Conservation (phyloP, 148 eudicot species). For the Rhododendron henanense region DNA sequence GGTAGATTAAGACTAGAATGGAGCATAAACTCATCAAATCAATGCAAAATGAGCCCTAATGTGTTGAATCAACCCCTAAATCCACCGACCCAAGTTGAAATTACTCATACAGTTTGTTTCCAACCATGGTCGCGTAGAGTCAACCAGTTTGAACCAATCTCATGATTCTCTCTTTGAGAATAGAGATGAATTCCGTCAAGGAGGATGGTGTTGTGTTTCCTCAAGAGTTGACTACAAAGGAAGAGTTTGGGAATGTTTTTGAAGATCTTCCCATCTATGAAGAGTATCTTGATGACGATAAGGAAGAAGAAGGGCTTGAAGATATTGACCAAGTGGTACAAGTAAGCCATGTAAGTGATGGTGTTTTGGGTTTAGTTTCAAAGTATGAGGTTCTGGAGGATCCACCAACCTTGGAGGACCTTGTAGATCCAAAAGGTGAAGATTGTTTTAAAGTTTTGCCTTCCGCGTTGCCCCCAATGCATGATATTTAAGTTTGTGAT, state of each 20-base stretch:
- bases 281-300: background rate
- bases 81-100: no score
- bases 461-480: background rate
- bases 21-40: background rate
- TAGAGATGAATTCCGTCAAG: background rate
- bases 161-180: no score
- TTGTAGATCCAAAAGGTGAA: background rate
- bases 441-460: background rate
- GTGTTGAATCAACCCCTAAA: background rate
- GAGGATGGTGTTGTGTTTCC: background rate
- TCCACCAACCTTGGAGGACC: background rate
- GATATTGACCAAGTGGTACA: background rate
- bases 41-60: background rate
- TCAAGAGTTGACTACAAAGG: background rate
- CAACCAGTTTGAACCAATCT: background rate
- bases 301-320: background rate
- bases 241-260: background rate
- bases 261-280: background rate
- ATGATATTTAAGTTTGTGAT: background rate
- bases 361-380: background rate
- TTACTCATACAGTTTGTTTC: background rate
- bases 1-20: background rate
- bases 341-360: background rate
- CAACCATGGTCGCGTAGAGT: background rate
- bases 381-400: background rate